phyloP scores from a whole-genome alignment of 2,329 filamentous ascomycete genomes.

The Botrytis elliptica region DNA sequence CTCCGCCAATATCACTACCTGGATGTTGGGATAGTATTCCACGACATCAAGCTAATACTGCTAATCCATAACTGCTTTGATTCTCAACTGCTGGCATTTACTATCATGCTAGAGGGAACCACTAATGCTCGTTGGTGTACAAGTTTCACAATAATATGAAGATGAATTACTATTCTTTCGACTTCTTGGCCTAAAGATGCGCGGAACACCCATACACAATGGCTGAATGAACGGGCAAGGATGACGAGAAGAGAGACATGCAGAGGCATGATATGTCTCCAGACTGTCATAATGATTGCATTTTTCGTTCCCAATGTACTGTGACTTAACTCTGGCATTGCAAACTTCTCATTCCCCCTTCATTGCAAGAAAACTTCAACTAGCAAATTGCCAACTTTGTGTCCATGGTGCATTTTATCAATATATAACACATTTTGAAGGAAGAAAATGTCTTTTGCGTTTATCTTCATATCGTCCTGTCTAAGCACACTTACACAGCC shows the following conservation, averaged over 20 bases:
- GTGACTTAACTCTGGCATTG: background rate
- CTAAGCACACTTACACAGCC: background rate
- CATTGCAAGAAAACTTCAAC: background rate
- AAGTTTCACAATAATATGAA: background rate
- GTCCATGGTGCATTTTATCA: background rate
- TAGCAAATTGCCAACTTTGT: conserved; percentile 1
- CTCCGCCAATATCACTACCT: background rate
- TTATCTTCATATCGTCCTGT: background rate
- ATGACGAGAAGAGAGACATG: background rate
- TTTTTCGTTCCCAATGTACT: background rate
- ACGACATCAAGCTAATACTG: background rate
- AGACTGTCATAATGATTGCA: background rate
- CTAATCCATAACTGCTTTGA: background rate
- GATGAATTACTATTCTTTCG: background rate
- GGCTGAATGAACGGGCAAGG: no score
- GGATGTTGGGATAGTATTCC: background rate
- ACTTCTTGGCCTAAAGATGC: background rate
- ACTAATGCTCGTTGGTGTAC: background rate
- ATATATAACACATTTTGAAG: background rate
- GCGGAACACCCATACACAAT: background rate
- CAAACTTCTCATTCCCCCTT: background rate
- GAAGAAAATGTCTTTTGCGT: background rate
- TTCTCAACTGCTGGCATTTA: background rate
- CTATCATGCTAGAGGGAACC: no score
- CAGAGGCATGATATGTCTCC: background rate